These are phyloP conservation scores for Backusella morwellensis DNA, from an alignment of 192 early-diverging fungal genomes.

Conservation along the genomic window DNA sequence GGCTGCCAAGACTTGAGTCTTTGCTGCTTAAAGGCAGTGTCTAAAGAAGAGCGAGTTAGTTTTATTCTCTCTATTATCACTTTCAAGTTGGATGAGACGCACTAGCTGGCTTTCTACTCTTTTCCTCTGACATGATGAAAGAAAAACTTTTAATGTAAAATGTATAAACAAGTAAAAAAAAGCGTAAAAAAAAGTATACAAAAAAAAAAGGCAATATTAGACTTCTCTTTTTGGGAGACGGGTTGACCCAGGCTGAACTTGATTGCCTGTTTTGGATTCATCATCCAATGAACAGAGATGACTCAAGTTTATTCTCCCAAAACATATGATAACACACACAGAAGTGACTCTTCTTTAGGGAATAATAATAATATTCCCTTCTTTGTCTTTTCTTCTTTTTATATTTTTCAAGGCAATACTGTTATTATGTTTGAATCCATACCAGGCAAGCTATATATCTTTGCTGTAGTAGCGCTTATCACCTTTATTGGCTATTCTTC, in stretches of 20 bases:
- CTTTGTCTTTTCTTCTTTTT: neutral
- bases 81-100: neutral
- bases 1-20: conserved; percentile 99
- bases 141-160: neutral
- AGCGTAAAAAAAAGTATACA: neutral
- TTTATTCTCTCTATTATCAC: neutral
- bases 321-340: neutral
- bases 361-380: neutral
- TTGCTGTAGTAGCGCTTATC: conserved; percentile 25
- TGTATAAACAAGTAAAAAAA: too few relatives aligned
- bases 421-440: conserved; percentile 25
- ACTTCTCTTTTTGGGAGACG: neutral
- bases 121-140: conserved; percentile 42
- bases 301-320: neutral
- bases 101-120: conserved; percentile 64
- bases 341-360: neutral
- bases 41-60: conserved; percentile 33
- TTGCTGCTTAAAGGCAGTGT: conserved; percentile 99
- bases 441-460: conserved; percentile 32
- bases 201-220: neutral
- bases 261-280: neutral
- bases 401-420: neutral
- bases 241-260: neutral
- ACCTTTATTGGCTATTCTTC: conserved; percentile 34
- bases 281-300: neutral